A percentile compares a stretch with the other conserved stretches of the same genome.
Evolutionary conservation across 2,329 filamentous ascomycete genomes (phyloP).

Genomic region (Rutstroemia sydowiana): DNA sequence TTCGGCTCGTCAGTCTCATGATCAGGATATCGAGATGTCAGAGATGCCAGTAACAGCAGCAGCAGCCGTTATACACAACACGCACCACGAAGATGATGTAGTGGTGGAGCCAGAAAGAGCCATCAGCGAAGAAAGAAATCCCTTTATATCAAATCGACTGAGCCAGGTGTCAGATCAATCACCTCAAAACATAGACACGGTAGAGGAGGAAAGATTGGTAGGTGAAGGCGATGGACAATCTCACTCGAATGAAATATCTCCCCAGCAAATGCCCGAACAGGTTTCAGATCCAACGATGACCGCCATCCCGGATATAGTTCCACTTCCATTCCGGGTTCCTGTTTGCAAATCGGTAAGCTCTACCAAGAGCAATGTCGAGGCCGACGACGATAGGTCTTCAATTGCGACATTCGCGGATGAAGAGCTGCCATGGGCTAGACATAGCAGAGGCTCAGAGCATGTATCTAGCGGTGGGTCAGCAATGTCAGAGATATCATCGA

Average conservation of each 20-base stretch:
- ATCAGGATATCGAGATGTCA: constrained; percentile 48
- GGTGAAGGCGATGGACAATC: constrained; percentile 29
- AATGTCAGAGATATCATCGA: constrained; percentile 22
- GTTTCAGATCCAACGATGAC: constrained; percentile 29
- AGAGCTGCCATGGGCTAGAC: constrained; percentile 48
- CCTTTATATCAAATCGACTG: constrained; percentile 36
- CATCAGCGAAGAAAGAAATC: constrained; percentile 32
- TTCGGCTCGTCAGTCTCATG: constrained; percentile 31
- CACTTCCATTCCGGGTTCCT: constrained; percentile 59
- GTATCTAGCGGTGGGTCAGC: constrained; percentile 40
- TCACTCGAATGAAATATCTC: constrained; percentile 25
- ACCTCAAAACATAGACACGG: constrained; percentile 20
- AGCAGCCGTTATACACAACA: constrained; percentile 5
- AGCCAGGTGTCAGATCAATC: constrained; percentile 17
- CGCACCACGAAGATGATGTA: constrained; percentile 29
- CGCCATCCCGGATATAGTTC: constrained; percentile 48
- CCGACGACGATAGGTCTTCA: constrained; percentile 51
- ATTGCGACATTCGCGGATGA: constrained; percentile 62
- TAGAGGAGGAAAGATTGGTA: constrained; percentile 31
- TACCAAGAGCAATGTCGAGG: no score
- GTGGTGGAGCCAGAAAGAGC: constrained; percentile 30
- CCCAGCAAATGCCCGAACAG: constrained; percentile 24
- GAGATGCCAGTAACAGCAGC: constrained; percentile 32
- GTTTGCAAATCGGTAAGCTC: no score
- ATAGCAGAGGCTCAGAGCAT: constrained; percentile 43